phyloP scores from a whole-genome alignment of 2,329 filamentous ascomycete species.

The Penicillium hordei region DNA sequence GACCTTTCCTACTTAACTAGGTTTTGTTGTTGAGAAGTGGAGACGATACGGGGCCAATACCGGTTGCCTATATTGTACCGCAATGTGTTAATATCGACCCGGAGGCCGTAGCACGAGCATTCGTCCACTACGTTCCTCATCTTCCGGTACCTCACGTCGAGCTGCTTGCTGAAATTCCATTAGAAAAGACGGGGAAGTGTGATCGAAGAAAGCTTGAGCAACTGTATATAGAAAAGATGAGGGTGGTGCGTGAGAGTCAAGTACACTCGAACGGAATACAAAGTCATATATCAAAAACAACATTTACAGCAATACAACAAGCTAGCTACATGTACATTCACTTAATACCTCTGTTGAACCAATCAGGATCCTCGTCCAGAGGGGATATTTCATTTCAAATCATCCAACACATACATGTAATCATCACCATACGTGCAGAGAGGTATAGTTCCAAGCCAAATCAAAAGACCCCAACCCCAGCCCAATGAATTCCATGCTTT shows the following conservation, averaged over 20 bases:
- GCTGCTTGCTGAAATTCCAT: not conserved
- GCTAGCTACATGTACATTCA: not conserved
- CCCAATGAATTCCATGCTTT: not conserved
- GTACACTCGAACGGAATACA: not conserved
- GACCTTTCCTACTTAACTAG: not conserved
- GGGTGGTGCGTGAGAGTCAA: not conserved
- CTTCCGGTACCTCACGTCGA: not conserved
- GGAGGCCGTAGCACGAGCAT: not conserved
- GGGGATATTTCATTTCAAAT: conserved; percentile 7
- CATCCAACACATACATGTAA: conserved; percentile 5
- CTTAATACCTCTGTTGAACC: not conserved
- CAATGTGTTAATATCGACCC: not conserved
- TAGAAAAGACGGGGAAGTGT: not conserved
- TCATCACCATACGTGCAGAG: conserved; percentile 2
- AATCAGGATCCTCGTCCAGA: not conserved
- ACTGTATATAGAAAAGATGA: not conserved
- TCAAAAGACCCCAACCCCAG: not conserved
- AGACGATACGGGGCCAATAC: not conserved
- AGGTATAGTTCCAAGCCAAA: not conserved
- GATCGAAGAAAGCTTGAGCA: not conserved
- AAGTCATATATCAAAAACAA: too few relatives aligned
- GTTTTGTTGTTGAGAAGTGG: not conserved
- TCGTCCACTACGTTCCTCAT: not conserved
- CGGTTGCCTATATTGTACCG: not conserved
- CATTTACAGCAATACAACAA: not conserved